Conservation (phyloP, 2,329 filamentous ascomycete species). For the Lizonia empirigonia region DNA sequence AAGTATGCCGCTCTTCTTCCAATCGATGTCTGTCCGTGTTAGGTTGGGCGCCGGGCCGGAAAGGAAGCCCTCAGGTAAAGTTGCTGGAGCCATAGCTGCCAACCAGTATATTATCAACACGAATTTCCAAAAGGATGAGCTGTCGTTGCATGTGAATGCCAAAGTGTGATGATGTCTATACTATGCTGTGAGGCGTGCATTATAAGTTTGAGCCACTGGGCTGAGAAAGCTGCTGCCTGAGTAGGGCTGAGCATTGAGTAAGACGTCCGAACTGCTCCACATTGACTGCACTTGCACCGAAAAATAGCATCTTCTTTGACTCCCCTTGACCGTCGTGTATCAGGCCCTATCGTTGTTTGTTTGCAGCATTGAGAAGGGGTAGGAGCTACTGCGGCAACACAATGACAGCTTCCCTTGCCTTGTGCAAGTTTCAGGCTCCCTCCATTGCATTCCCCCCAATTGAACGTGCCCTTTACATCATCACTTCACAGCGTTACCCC, state of each 20-base stretch:
- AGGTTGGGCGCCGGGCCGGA: constrained; percentile 53
- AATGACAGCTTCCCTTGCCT: constrained; percentile 7
- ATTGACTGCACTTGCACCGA: background rate
- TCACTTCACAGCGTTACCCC: constrained; percentile 8
- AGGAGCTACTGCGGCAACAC: constrained; percentile 19
- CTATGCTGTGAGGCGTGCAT: background rate
- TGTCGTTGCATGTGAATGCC: background rate
- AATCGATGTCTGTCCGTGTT: constrained; percentile 60
- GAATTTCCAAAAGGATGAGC: background rate
- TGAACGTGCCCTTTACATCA: constrained; percentile 5
- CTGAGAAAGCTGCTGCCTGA: constrained; percentile 25
- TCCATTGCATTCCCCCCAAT: background rate
- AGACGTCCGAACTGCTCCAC: background rate
- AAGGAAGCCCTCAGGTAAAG: constrained; percentile 57
- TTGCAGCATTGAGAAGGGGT: background rate
- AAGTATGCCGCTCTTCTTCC: constrained; percentile 50
- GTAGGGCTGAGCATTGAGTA: constrained; percentile 13
- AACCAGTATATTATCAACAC: background rate
- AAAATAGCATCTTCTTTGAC: background rate
- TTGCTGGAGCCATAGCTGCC: constrained; percentile 40
- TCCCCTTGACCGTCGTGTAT: background rate
- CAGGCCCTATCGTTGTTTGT: background rate
- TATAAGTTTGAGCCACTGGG: constrained; percentile 8
- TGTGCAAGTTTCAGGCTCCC: constrained; percentile 23
- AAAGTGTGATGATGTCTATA: background rate